Evolutionary conservation across 1,139 yeast genomes (phyloP).

Genomic region (Pichia sp.): DNA sequence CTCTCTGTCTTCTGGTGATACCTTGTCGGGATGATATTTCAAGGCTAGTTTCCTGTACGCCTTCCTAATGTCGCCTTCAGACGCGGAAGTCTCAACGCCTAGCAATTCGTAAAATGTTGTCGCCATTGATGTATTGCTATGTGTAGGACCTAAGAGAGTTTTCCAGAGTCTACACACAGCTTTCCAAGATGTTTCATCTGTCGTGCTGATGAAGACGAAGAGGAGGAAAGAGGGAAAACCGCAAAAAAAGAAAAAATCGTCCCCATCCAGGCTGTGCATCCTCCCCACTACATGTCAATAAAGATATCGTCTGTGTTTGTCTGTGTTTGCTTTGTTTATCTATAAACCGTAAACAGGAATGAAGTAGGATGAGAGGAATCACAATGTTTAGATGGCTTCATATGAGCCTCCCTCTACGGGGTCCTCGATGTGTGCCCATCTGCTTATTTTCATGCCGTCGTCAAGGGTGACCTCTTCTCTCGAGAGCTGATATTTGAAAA

Average conservation of each 20-base stretch:
- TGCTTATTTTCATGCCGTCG: conserved; percentile 49
- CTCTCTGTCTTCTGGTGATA: conserved; percentile 47
- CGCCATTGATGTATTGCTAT: not conserved
- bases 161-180: too few species aligned
- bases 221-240: not conserved
- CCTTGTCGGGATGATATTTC: conserved; percentile 93
- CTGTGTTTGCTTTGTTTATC: too few species aligned
- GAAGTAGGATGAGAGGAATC: too few species aligned
- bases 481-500: conserved; percentile 39
- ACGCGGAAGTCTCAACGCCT: conserved; percentile 75
- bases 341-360: too few species aligned
- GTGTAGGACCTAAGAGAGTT: not conserved
- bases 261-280: not conserved
- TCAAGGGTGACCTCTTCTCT: conserved; percentile 37
- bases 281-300: too few species aligned
- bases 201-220: not conserved
- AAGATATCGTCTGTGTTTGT: too few species aligned
- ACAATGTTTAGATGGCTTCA: conserved; percentile 1
- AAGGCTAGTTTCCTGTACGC: conserved; percentile 92
- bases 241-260: not conserved
- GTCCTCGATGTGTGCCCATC: conserved; percentile 35
- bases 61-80: conserved; percentile 80
- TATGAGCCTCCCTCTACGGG: not conserved
- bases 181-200: too few species aligned
- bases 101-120: conserved; percentile 65